Evolutionary conservation across 2,329 filamentous ascomycete genomes (phyloP), one percentile per base, ranked within the genome.

Genomic region (Juglanconis oblonga): DNA sequence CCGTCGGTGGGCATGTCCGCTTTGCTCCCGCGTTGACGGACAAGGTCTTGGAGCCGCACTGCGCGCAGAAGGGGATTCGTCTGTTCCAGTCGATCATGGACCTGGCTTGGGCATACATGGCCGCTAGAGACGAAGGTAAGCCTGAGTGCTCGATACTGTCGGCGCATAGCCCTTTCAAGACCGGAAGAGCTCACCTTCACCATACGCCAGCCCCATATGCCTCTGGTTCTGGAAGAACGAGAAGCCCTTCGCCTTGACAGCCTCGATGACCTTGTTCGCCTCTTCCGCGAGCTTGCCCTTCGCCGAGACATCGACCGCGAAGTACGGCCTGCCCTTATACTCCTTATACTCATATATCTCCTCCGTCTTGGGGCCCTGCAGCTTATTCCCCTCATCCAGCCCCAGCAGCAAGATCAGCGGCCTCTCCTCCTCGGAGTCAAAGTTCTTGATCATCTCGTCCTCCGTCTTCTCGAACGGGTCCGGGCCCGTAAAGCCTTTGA

Each of bases 21-120:
- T 96, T 96, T 71, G 89, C 92, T 52, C 91, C 91, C 4, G 87
- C 89, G 68, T 93, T 88, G 32, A 91, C 80, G 17, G 88, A 89
- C 62, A 97, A 78, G 0, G 92, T 98, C 31, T 84, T 86, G 69
- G 90, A 84, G 38, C 95, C 94, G 74, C 95, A 99, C 58, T 89
- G 88, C 36, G 87, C 92, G 74, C 95, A 99, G 80, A 92, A 99
- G 35, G 89, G 90, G 75, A 96, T 97, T 55, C 94, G 89, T 32
- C 82, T 82, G 76, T 99, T 98, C 95, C 95, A 99, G 77, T 98
- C 95, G 40, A 96, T 80, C 32, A 97, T 81, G 50, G 92, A 90
- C 58, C 94, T 87, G 7, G 92, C 91, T 74, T 97, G 91, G 13
- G 92, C 94, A 67, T 92, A 97, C 50, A 97, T 90, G 53, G 93